Evolutionary conservation across 345 rosid species (phyloP).

Genomic region (Draba incana): DNA sequence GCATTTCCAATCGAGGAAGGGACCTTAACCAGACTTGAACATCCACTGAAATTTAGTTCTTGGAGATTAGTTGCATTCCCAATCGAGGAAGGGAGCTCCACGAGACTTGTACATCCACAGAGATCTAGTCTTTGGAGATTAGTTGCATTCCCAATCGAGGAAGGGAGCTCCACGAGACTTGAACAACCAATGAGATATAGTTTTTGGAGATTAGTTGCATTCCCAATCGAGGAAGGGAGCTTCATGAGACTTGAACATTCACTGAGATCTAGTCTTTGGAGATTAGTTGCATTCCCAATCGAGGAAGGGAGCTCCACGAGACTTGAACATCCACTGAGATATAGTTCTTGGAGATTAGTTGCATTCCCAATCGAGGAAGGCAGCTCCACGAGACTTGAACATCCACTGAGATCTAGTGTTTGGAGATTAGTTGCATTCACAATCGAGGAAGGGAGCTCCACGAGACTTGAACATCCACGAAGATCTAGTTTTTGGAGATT

Average conservation of each 20-base stretch:
- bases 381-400: conserved; percentile 3
- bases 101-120: not conserved
- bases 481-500: no score
- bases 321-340: not conserved
- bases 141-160: not conserved
- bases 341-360: not conserved
- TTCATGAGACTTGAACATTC: not conserved
- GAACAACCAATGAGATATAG: not conserved
- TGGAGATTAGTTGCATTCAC: not conserved
- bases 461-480: no score
- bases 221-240: not conserved
- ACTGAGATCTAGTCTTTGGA: not conserved
- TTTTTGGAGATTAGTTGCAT: not conserved
- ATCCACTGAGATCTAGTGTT: not conserved
- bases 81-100: not conserved
- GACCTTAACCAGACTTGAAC: not conserved
- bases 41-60: no score
- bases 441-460: conserved; percentile 7
- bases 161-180: not conserved
- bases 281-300: not conserved
- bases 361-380: not conserved
- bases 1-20: not conserved
- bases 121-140: not conserved
- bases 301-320: not conserved
- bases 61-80: not conserved